These are phyloP conservation scores for Medicago arabica DNA, from an alignment of 306 rosid species.

Conservation along the genomic window DNA sequence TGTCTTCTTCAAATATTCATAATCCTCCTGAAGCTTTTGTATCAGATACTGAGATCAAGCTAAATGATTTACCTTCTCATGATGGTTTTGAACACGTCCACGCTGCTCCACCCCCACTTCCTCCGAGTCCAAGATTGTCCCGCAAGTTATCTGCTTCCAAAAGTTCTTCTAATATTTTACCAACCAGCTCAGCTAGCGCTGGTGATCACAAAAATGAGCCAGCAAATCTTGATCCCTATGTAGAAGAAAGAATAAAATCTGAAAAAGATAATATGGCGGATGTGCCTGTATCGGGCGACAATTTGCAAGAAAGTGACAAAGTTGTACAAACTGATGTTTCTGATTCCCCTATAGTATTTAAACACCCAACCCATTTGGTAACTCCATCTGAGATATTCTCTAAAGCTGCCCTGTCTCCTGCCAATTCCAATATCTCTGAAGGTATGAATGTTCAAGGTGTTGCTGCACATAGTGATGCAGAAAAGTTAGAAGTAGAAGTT, in stretches of 20 bases:
- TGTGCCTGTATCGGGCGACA: slow-evolving; percentile 49
- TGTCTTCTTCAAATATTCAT: slow-evolving; percentile 56
- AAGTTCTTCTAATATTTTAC: slow-evolving; percentile 53
- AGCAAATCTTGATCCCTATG: slow-evolving; percentile 44
- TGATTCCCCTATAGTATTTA: slow-evolving; percentile 52
- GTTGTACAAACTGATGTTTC: slow-evolving; percentile 49
- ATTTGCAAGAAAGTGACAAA: slow-evolving; percentile 51
- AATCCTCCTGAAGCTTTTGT: slow-evolving; percentile 48
- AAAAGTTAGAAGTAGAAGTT: slow-evolving; percentile 54
- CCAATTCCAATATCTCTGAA: slow-evolving; percentile 52
- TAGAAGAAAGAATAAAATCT: slow-evolving; percentile 46
- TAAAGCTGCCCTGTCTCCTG: slow-evolving; percentile 58
- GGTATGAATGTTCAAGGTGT: slow-evolving; percentile 58
- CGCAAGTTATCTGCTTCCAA: slow-evolving; percentile 51
- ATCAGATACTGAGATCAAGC: slow-evolving; percentile 49
- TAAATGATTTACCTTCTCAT: slow-evolving; percentile 49
- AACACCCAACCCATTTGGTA: slow-evolving; percentile 71
- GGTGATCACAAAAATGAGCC: slow-evolving; percentile 48
- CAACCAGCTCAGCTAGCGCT: slow-evolving; percentile 41
- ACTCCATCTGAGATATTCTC: slow-evolving; percentile 74
- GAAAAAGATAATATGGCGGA: slow-evolving; percentile 50
- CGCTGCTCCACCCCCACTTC: slow-evolving; percentile 51
- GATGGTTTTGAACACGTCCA: slow-evolving; percentile 52
- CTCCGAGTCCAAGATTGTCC: slow-evolving; percentile 66
- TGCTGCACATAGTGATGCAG: slow-evolving; percentile 49